Base-by-base conservation (phyloP, 2,329 filamentous ascomycete genomes). In the Fusarium sulawesiense region DNA sequence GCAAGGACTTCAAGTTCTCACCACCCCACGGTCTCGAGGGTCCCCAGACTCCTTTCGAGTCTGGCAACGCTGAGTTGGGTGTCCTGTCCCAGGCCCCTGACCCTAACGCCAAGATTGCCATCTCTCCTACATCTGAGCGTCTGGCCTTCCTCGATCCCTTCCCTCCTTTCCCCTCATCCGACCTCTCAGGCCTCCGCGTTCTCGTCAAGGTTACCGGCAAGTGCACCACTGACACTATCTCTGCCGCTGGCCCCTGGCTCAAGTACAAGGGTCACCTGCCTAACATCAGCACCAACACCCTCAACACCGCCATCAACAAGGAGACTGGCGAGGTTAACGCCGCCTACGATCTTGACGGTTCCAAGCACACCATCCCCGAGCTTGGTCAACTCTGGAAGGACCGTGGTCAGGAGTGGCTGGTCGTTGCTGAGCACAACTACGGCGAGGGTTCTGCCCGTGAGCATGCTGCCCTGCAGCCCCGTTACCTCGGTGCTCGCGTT, bases 181-280 rank as follows among this genome's bases (percentile, higher is more conserved):
- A 99, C 56, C 87, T 98, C 30, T 84, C 86, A 44, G 90, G 88
- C 29, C 88, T 99, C 49, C 90, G 90, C 54, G 94, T 99, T 20
- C 91, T 99, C 18, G 95, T 97, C 86, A 98, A 98, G 83, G 92
- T 98, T 72, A 93, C 94, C 63, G 95, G 95, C 69, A 97, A 98
- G 83, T 98, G 95, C 86, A 98, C 95, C 59, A 98, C 95, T 29
- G 95, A 98, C 82, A 98, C 95, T 72, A 98, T 98, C 81, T 98
- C 94, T 23, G 94, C 94, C 7, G 94, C 94, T 2, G 94, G 94
- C 4, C 94, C 94, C 14, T 97, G 94, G 94, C 89, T 99, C 73
- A 98, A 98, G 83, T 99, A 98, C 89, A 98, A 98, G 86, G 96
- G 96, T 68, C 96, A 99, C 82, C 89, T 99, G 68, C 93, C 96